Percentiles rank a stretch among this genome's conserved stretches.
Conservation (phyloP, 2,329 filamentous ascomycete species). For the Simplicillium aogashimaense region DNA sequence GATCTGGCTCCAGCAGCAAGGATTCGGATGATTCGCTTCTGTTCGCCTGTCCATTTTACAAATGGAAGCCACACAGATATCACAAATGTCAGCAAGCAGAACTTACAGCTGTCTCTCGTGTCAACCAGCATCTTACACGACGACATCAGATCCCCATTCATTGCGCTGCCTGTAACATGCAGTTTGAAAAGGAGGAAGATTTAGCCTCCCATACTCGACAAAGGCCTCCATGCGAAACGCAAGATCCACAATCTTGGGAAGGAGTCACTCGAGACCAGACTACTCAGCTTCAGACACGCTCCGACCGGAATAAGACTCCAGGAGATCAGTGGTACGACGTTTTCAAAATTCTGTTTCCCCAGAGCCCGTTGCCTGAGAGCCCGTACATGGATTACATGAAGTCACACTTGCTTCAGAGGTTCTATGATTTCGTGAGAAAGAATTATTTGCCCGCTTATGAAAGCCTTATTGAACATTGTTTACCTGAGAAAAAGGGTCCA, state of each 20-base stretch:
- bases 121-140: neutral
- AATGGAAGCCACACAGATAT: neutral
- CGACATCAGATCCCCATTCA: neutral
- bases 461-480: too few relatives aligned
- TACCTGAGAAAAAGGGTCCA: too few relatives aligned
- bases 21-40: neutral
- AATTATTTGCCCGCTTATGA: too few relatives aligned
- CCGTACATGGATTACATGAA: neutral
- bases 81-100: neutral
- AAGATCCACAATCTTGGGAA: neutral
- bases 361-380: neutral
- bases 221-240: neutral
- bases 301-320: neutral
- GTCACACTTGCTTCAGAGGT: too few relatives aligned
- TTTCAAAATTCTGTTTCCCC: neutral
- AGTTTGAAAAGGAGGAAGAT: neutral
- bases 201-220: neutral
- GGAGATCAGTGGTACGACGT: neutral
- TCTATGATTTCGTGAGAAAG: too few relatives aligned
- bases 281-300: neutral
- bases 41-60: neutral
- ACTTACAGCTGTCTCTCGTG: neutral
- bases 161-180: neutral
- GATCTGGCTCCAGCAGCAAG: too few relatives aligned
- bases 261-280: neutral